Base-by-base conservation (phyloP, 2,329 filamentous ascomycete genomes). In the Fusarium lateritium region DNA sequence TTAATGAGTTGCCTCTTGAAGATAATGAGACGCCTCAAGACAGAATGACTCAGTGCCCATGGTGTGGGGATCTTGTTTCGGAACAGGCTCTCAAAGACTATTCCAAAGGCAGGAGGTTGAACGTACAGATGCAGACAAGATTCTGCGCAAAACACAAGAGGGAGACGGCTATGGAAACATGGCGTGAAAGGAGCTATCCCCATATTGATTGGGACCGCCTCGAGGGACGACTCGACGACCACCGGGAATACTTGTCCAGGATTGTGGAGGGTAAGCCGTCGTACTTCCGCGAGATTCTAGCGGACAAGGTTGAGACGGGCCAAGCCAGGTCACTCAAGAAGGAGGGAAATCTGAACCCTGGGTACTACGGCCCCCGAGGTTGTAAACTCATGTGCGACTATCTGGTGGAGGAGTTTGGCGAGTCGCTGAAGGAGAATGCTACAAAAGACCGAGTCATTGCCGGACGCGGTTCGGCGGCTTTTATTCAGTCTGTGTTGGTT, bases 341-440 rank as follows among this genome's bases (percentile, higher is more conserved):
- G 62, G 88, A 84, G 51, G 81, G 88, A 28, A 85, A 83, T 56
- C 83, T 91, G 31, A 89, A 87, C 5, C 92, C 92, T 11, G 94
- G 94, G 0, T 97, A 97, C 79, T 97, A 97, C 79, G 94, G 94
- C 3, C 86, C 90, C 4, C 87, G 90, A 21, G 94, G 94, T 2
- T 84, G 92, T 52, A 87, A 88, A 49, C 80, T 86, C 52, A 93
- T 97, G 86, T 92, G 89, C 44, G 90, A 93, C 72, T 86, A 86
- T 56, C 86, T 94, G 38, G 88, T 92, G 61, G 75, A 80, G 5
- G 83, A 83, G 46, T 90, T 93, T 76, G 87, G 86, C 15, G 76
- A 83, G 10, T 78, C 87, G 64, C 79, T 95, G 31, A 88, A 91
- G 60, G 83, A 86, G 68, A 84, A 87, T 56, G 88, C 91, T 3